Evolutionary conservation across 768 basidiomycete genomes (phyloP).

Genomic region (Phylloporus sp.): DNA sequence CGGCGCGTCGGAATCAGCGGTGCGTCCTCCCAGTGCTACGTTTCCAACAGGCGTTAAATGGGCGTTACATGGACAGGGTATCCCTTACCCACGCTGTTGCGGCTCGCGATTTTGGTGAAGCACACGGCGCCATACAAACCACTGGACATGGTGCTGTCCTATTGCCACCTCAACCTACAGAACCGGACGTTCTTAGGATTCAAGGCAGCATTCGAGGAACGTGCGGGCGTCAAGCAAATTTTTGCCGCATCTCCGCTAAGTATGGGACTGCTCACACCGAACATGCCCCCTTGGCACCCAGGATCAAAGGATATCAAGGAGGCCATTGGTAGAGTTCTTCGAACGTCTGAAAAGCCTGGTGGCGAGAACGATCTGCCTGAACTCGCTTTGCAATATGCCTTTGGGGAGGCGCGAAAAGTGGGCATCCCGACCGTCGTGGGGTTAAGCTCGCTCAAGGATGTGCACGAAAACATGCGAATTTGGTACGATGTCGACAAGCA

Average conservation of each 20-base stretch:
- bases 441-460: slow-evolving; percentile 64
- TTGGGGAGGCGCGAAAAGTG: slow-evolving; percentile 42
- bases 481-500: slow-evolving; percentile 59
- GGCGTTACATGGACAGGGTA: slow-evolving; percentile 53
- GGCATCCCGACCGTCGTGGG: slow-evolving; percentile 68
- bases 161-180: slow-evolving; percentile 77
- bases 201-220: slow-evolving; percentile 50
- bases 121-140: slow-evolving; percentile 65
- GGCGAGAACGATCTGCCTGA: slow-evolving; percentile 44
- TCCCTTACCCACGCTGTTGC: slow-evolving; percentile 78
- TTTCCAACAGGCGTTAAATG: not conserved
- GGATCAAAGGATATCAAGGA: slow-evolving; percentile 50
- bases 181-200: slow-evolving; percentile 59
- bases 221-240: slow-evolving; percentile 66
- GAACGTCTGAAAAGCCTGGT: slow-evolving; percentile 34
- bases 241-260: slow-evolving; percentile 78
- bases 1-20: slow-evolving; percentile 78
- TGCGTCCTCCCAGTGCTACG: slow-evolving; percentile 22
- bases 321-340: slow-evolving; percentile 39
- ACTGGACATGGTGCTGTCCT: slow-evolving; percentile 75
- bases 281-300: slow-evolving; percentile 72
- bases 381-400: slow-evolving; percentile 72
- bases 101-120: slow-evolving; percentile 71
- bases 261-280: slow-evolving; percentile 72
- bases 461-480: slow-evolving; percentile 65